Base-by-base conservation (phyloP, 129 eudicot species). In the Mikania micrantha region DNA sequence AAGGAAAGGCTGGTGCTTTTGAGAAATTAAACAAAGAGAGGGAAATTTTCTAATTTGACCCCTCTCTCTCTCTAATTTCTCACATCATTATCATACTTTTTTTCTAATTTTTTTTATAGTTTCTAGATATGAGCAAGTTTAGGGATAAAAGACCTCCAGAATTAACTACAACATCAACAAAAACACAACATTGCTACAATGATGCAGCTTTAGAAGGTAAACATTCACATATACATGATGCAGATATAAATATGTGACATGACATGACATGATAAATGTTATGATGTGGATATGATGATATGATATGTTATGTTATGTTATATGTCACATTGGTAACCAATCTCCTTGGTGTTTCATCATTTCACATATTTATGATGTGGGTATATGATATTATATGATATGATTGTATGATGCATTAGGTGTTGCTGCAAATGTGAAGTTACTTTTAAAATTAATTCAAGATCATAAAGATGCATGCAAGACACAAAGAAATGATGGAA, bases 391-490 rank as follows among this genome's bases (percentile, higher is more conserved):
- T 53, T 8, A 50, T 24, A 53, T 24, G 60, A 3, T 40, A 25
- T 64, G 21, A n/a, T 49, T 60, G 29, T 36, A 28, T 56, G 60
- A 11, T 66, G 22, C 34, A 64, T 75, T 25, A 91, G 98, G 98
- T 9, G 96, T 89, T 24, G 90, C 95, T 47, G 91, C 99, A 65
- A 79, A 82, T 78, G 76, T 92, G 19, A 92, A 88, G 70, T 69
- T 92, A 53, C 49, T 92, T 34, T 28, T 88, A 10, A 92, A 92
- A 78, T 66, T 92, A 64, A 74, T 88, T 56, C 80, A 92, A 64
- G 98, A 92, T 72, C 96, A 92, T 67, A 86, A 92, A 77, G 81
- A 81, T 29, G 95, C 98, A 5, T 79, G 87, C 64, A 56, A 82
- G 22, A 78, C 80, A 31, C 88, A 81, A 17, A 58, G 75, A 50